Conservation (phyloP, 1,139 yeast genomes). For the Candida sanyaensis region DNA sequence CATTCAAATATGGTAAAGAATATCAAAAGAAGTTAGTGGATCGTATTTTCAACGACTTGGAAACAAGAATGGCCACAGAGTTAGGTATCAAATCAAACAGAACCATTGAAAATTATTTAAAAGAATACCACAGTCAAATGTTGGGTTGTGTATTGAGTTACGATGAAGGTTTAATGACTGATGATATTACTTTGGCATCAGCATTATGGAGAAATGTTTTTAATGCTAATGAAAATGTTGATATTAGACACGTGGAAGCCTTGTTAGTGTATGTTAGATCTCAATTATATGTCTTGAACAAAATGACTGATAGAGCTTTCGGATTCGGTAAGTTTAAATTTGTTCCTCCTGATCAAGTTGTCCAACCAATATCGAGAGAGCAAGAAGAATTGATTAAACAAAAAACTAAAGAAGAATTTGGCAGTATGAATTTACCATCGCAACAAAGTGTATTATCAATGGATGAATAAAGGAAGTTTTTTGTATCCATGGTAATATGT, state of each 20-base stretch:
- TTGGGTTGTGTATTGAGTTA: constrained; percentile 88
- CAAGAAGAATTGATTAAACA: constrained; percentile 52
- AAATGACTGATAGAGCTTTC: constrained; percentile 87
- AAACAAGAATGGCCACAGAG: constrained; percentile 79
- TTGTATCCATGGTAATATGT: not conserved
- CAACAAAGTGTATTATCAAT: constrained; percentile 62
- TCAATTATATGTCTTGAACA: constrained; percentile 82
- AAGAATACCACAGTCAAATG: constrained; percentile 87
- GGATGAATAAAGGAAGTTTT: constrained; percentile 42
- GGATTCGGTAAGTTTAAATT: constrained; percentile 87
- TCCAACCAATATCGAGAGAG: constrained; percentile 65
- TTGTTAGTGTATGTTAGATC: constrained; percentile 85
- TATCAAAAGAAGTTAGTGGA: constrained; percentile 93
- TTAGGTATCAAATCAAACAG: constrained; percentile 83
- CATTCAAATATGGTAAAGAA: constrained; percentile 81
- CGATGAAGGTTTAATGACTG: constrained; percentile 86
- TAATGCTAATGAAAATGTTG: constrained; percentile 81
- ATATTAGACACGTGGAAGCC: constrained; percentile 83
- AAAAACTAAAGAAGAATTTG: constrained; percentile 39
- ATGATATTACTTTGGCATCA: constrained; percentile 82
- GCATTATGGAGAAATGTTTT: constrained; percentile 93
- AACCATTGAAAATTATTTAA: constrained; percentile 81
- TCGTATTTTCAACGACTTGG: constrained; percentile 87
- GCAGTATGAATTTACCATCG: constrained; percentile 56
- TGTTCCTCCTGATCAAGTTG: constrained; percentile 81